These are phyloP conservation scores for Annona cherimola DNA, from an alignment of 164 flowering plant genomes.

Conservation along the genomic window DNA sequence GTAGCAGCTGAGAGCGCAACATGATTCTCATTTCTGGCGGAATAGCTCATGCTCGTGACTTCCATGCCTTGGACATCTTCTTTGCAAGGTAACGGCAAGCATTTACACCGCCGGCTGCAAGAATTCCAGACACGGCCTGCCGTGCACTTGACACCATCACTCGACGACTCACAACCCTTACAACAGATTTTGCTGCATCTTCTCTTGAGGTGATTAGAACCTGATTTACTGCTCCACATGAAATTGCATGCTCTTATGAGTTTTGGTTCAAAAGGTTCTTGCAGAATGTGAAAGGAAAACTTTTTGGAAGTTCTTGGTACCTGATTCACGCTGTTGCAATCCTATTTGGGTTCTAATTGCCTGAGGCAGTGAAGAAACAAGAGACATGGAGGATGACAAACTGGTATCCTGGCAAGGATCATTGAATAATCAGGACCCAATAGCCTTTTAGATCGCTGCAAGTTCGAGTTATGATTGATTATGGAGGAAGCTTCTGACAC, in stretches of 20 bases:
- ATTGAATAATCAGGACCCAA: background rate
- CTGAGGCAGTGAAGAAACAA: conserved; percentile 65
- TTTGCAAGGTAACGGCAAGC: conserved; percentile 55
- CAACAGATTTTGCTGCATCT: conserved; percentile 62
- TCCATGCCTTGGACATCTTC: conserved; percentile 79
- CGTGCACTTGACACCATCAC: conserved; percentile 85
- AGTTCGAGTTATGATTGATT: background rate
- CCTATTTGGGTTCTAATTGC: conserved; percentile 52
- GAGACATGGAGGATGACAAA: conserved; percentile 42
- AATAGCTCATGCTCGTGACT: conserved; percentile 41
- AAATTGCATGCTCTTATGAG: background rate
- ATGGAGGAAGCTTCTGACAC: background rate
- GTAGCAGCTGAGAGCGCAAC: background rate
- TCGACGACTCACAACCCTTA: conserved; percentile 46
- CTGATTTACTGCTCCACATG: conserved; percentile 40
- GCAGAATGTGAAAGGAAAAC: background rate
- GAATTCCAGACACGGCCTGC: conserved; percentile 82
- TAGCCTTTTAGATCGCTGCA: background rate
- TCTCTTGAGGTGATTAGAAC: conserved; percentile 48
- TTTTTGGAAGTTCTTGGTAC: conserved; percentile 22
- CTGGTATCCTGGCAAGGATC: conserved; percentile 49
- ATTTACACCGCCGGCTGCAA: conserved; percentile 63
- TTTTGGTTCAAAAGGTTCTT: too few relatives aligned
- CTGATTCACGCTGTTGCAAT: conserved; percentile 43
- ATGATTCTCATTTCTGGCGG: background rate